These are phyloP conservation scores for Penicillium cosmopolitanum DNA, from an alignment of 495 filamentous ascomycete species.

Conservation along the genomic window DNA sequence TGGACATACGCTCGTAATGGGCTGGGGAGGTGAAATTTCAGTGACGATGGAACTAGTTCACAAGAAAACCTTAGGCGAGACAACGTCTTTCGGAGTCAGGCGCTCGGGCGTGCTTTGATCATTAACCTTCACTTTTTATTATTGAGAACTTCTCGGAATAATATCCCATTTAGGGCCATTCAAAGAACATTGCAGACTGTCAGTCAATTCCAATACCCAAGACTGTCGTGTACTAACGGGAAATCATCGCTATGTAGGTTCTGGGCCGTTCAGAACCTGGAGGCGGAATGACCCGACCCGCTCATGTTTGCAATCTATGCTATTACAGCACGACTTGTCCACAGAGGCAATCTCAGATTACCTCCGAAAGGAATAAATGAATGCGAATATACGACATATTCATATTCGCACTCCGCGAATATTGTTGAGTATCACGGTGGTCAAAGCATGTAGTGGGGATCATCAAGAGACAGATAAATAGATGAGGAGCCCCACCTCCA, in stretches of 20 bases:
- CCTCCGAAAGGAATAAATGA: too few relatives aligned
- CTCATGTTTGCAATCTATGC: conserved; percentile 10
- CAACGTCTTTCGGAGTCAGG: background rate
- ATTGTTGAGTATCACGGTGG: too few relatives aligned
- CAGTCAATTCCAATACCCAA: background rate
- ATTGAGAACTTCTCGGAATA: background rate
- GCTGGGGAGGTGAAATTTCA: background rate
- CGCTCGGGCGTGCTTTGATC: background rate
- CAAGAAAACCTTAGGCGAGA: background rate
- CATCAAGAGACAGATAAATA: too few relatives aligned
- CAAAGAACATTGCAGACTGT: background rate
- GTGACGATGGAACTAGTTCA: background rate
- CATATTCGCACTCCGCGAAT: too few relatives aligned
- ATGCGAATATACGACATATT: too few relatives aligned
- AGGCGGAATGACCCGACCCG: background rate
- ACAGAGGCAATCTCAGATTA: too few relatives aligned
- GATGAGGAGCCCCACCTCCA: too few relatives aligned
- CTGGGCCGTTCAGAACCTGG: background rate
- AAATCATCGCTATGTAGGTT: background rate
- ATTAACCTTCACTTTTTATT: background rate
- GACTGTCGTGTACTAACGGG: background rate
- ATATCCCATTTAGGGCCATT: background rate
- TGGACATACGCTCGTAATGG: background rate
- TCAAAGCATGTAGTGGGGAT: too few relatives aligned
- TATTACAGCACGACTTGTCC: too few relatives aligned